Conservation (phyloP, 2,329 filamentous ascomycete species). For the Neofusicoccum ribis region DNA sequence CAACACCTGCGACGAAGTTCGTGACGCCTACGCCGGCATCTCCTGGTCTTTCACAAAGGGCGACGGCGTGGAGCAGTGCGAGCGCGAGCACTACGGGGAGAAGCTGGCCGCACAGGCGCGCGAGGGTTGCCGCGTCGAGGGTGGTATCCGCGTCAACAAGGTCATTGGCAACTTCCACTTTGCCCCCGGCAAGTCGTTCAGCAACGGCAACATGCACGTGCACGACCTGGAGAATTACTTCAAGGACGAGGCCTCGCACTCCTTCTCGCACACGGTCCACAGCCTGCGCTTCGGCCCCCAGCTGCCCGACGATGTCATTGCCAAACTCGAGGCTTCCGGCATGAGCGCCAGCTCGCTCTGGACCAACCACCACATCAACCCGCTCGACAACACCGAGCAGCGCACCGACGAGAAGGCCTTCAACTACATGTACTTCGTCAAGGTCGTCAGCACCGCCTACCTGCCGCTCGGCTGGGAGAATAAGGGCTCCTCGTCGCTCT, state of each 20-base stretch:
- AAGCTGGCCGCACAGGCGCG: constrained; percentile 81
- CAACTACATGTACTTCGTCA: constrained; percentile 99
- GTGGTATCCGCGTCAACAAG: constrained; percentile 92
- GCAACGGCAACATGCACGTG: constrained; percentile 93
- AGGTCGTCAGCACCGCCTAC: constrained; percentile 95
- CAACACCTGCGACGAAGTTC: constrained; percentile 94
- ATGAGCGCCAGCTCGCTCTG: constrained; percentile 59
- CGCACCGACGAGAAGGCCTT: constrained; percentile 76
- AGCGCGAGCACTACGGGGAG: constrained; percentile 90
- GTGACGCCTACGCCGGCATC: constrained; percentile 85
- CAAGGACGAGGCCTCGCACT: constrained; percentile 72
- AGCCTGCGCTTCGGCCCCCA: constrained; percentile 90
- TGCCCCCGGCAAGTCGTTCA: constrained; percentile 93
- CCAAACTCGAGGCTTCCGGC: constrained; percentile 57
- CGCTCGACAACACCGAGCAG: constrained; percentile 79
- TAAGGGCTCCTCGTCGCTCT: constrained; percentile 39
- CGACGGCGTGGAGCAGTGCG: constrained; percentile 91
- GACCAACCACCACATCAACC: constrained; percentile 91
- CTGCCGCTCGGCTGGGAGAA: constrained; percentile 87
- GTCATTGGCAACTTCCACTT: constrained; percentile 99
- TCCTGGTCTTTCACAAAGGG: constrained; percentile 95
- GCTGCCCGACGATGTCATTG: constrained; percentile 68
- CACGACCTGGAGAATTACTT: constrained; percentile 97
- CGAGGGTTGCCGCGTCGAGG: constrained; percentile 94
- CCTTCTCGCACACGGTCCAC: constrained; percentile 87